Evolutionary conservation across 2,329 filamentous ascomycete genomes (phyloP).

Genomic region (Chaetomium strumarium): DNA sequence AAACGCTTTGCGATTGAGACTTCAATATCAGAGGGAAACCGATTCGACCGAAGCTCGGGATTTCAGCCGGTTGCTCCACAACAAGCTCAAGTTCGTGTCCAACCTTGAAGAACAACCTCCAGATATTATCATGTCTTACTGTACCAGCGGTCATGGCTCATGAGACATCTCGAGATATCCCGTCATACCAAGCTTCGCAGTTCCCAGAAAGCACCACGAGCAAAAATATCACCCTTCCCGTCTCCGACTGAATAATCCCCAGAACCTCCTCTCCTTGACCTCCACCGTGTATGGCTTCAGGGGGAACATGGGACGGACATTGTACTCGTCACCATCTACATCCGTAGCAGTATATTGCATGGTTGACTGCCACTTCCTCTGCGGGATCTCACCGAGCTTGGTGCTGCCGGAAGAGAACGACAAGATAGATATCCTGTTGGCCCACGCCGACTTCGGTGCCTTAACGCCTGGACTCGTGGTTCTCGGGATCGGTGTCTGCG

Average conservation of each 20-base stretch:
- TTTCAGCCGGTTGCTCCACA: too few species aligned
- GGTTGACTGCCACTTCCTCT: constrained; percentile 25
- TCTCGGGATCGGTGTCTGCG: background rate
- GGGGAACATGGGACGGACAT: constrained; percentile 30
- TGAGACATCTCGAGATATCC: background rate
- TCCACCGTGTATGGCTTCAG: constrained; percentile 28
- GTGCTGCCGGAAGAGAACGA: constrained; percentile 32
- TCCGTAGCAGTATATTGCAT: constrained; percentile 11
- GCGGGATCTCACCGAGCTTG: constrained; percentile 32
- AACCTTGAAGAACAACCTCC: too few species aligned
- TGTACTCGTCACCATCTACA: constrained; percentile 25
- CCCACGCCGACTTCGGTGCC: background rate
- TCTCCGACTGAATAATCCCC: constrained; percentile 26
- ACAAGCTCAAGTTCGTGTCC: too few species aligned
- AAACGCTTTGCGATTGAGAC: too few species aligned
- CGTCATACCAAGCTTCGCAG: background rate
- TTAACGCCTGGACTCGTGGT: background rate
- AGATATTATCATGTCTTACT: too few species aligned
- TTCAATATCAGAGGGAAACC: too few species aligned
- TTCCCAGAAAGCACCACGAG: background rate
- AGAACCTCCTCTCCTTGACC: constrained; percentile 26
- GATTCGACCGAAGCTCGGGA: too few species aligned
- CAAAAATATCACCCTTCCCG: constrained; percentile 2
- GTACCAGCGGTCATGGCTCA: background rate
- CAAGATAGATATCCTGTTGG: constrained; percentile 28